These are phyloP conservation scores for Quercus variabilis DNA, from an alignment of 306 rosid species.

Conservation along the genomic window DNA sequence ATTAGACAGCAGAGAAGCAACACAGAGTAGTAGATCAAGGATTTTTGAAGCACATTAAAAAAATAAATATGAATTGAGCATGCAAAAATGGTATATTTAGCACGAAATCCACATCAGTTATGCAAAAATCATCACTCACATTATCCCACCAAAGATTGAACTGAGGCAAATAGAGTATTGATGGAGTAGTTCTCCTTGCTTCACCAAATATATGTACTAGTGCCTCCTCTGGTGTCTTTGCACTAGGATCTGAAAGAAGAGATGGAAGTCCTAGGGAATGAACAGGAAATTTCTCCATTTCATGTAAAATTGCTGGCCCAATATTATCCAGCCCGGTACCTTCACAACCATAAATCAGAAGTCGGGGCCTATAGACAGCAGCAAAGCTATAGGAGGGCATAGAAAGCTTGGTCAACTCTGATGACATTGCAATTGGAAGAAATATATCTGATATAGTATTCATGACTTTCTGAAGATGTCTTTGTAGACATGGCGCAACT, in stretches of 20 bases:
- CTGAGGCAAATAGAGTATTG: conserved; percentile 88
- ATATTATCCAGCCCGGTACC: conserved; percentile 98
- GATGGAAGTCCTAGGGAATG: conserved; percentile 95
- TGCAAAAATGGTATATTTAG: conserved; percentile 15
- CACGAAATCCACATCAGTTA: background rate
- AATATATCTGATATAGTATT: conserved; percentile 67
- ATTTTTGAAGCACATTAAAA: background rate
- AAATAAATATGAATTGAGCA: conserved; percentile 13
- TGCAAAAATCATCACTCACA: conserved; percentile 50
- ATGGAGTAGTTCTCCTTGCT: conserved; percentile 77
- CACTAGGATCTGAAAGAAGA: conserved; percentile 96
- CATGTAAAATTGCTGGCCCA: conserved; percentile 96
- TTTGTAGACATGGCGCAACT: conserved; percentile 78
- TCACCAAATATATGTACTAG: conserved; percentile 95
- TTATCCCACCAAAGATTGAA: conserved; percentile 97
- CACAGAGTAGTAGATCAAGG: background rate
- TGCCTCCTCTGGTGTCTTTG: conserved; percentile 97
- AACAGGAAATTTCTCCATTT: conserved; percentile 93
- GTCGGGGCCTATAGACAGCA: conserved; percentile 87
- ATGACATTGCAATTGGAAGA: conserved; percentile 53
- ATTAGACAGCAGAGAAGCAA: conserved; percentile 21
- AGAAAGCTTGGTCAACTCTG: conserved; percentile 78
- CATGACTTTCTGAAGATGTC: conserved; percentile 74
- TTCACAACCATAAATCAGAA: conserved; percentile 87
- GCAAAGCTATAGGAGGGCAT: conserved; percentile 86